Evolutionary conservation across 306 rosid genomes (phyloP).

Genomic region (Abrus precatorius): DNA sequence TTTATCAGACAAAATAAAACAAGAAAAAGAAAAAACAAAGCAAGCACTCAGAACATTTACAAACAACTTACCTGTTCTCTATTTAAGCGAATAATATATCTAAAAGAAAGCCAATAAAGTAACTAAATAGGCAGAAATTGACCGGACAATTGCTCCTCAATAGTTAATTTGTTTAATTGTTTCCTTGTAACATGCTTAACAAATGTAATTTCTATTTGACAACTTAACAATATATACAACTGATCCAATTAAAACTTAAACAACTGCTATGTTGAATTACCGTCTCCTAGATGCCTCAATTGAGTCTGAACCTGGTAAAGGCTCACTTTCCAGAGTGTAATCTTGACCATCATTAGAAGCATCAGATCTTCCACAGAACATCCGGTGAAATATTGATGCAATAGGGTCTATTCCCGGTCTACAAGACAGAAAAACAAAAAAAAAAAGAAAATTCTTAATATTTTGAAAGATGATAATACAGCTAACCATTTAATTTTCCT

Average conservation of each 20-base stretch:
- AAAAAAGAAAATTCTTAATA: neutral
- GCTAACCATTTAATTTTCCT: neutral
- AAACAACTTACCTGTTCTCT: neutral
- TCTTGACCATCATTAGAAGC: slow-evolving; percentile 60
- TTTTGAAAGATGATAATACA: slow-evolving; percentile 31
- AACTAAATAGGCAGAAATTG: slow-evolving; percentile 6
- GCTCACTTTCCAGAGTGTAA: slow-evolving; percentile 59
- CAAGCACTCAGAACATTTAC: neutral
- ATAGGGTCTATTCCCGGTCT: slow-evolving; percentile 84
- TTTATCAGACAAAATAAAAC: neutral
- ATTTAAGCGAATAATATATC: neutral
- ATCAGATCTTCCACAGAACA: slow-evolving; percentile 83
- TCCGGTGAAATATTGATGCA: slow-evolving; percentile 75
- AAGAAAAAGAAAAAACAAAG: neutral
- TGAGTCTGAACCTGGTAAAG: slow-evolving; percentile 89
- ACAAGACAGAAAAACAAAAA: slow-evolving; percentile 37
- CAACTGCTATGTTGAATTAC: slow-evolving; percentile 43
- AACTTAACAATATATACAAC: neutral
- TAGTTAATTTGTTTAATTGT: neutral
- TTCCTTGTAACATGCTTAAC: neutral
- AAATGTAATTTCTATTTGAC: slow-evolving; percentile 4
- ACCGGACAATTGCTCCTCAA: neutral
- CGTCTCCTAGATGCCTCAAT: slow-evolving; percentile 87
- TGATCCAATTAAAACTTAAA: neutral
- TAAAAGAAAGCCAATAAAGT: neutral